Base-by-base conservation (phyloP, 257 asterid species). In the Striga asiatica region DNA sequence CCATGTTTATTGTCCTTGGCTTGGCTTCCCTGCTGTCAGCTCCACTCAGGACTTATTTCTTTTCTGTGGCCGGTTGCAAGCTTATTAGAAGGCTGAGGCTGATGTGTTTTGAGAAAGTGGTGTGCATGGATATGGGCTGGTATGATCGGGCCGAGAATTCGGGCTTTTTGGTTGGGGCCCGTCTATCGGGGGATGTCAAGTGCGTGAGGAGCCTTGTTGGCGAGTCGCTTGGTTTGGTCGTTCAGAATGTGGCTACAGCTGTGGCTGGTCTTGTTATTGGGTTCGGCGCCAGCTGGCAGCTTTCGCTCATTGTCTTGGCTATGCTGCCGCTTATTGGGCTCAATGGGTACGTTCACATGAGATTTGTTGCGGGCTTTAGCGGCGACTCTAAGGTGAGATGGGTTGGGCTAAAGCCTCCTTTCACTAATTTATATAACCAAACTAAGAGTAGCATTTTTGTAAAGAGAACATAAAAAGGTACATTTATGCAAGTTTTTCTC, bases 91-190 rank as follows among this genome's bases (percentile, higher is more conserved):
- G 94, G 12, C 23, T 83, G 14, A 54, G 89, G 6, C 50, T 76
- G 25, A 78, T 72, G 80, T 83, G 89, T 74, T 83, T 83, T 6
- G 78, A 83, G 57, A 83, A 76, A 56, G 65, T 80, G 37, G 75
- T 77, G 21, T 78, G 81, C 58, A 83, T 78, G 89, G 82, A 83
- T 0, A 72, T 78, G 39, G 58, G 89, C 9, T 83, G 94, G 94
- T 81, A 74, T 25, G 94, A 80, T 20, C 55, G 47, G 55, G 10
- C 17, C 4, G 85, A 83, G 55, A 73, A 80, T 58, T 75, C 88
- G 16, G 55, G 79, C 18, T 13, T 70, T 13, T 45, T 64, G 2
- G 56, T 80, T 18, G 67, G 84, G 1, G 48, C 68, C 2, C 60
- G 78, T 0, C 78, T 81, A 5, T 71, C 88, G 10, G 25, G 73